phyloP scores from a whole-genome alignment of 2,329 filamentous ascomycete species.

The Aurifilum marmelostoma region DNA sequence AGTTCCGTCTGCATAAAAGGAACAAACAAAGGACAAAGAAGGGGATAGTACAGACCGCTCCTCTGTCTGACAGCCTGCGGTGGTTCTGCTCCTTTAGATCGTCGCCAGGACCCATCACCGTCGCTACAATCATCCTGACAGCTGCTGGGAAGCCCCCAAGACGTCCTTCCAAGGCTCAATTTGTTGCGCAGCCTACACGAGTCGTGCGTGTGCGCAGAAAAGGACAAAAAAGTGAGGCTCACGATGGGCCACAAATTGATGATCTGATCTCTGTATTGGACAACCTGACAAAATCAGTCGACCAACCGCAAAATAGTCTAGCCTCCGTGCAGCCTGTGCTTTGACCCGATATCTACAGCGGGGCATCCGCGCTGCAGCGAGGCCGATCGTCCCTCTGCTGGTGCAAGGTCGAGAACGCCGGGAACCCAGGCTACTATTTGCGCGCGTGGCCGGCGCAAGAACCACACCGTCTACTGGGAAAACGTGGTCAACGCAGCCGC shows the following conservation, averaged over 20 bases:
- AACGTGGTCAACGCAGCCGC: background rate
- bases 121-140: background rate
- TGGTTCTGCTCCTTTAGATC: slow-evolving; percentile 1
- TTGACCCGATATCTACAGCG: background rate
- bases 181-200: background rate
- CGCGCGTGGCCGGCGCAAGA: slow-evolving; percentile 1
- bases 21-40: background rate
- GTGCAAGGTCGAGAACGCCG: background rate
- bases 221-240: background rate
- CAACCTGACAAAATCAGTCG: slow-evolving; percentile 6
- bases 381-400: background rate
- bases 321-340: background rate
- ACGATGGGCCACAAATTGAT: background rate
- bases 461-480: background rate
- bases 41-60: background rate
- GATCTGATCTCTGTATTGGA: background rate
- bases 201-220: background rate
- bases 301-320: background rate
- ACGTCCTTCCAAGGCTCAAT: background rate
- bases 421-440: background rate
- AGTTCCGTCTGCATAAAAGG: background rate
- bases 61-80: background rate
- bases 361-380: slow-evolving; percentile 3
- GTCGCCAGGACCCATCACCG: background rate
- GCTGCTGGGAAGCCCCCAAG: background rate